Evolutionary conservation across 345 rosid genomes (phyloP).

Genomic region (Pugionium cornutum): DNA sequence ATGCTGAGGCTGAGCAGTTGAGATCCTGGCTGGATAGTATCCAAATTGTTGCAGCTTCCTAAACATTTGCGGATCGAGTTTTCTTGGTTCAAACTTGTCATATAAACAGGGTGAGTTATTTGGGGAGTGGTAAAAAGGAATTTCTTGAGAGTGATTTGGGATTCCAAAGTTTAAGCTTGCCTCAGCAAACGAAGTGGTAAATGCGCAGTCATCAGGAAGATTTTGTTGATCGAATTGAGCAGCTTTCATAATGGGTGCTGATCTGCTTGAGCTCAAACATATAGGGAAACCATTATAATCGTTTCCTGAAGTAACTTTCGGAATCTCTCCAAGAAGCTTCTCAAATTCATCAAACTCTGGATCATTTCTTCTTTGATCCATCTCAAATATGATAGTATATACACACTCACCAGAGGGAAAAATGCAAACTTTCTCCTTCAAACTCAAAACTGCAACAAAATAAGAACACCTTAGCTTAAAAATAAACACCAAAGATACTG

Average conservation of each 20-base stretch:
- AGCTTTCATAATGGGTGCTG: slow-evolving; percentile 39
- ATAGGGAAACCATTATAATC: slow-evolving; percentile 31
- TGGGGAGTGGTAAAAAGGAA: slow-evolving; percentile 43
- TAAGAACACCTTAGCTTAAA: slow-evolving; percentile 4
- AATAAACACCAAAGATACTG: background rate
- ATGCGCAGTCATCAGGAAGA: slow-evolving; percentile 58
- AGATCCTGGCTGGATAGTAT: slow-evolving; percentile 20
- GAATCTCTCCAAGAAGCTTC: slow-evolving; percentile 80
- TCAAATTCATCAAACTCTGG: slow-evolving; percentile 71
- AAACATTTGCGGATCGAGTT: slow-evolving; percentile 42
- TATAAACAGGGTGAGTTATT: slow-evolving; percentile 41
- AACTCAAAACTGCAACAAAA: slow-evolving; percentile 33
- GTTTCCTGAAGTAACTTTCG: slow-evolving; percentile 63
- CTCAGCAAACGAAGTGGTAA: slow-evolving; percentile 47
- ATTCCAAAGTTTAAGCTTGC: slow-evolving; percentile 44
- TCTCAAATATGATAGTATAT: slow-evolving; percentile 23
- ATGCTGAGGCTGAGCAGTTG: slow-evolving; percentile 49
- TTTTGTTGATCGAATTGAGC: slow-evolving; percentile 42
- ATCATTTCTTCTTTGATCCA: slow-evolving; percentile 61
- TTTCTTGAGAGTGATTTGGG: slow-evolving; percentile 18
- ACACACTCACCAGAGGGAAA: background rate
- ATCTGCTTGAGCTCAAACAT: slow-evolving; percentile 44
- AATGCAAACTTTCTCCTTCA: slow-evolving; percentile 21
- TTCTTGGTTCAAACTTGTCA: slow-evolving; percentile 44
- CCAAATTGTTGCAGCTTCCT: slow-evolving; percentile 53